phyloP scores from a whole-genome alignment of 257 asterid genomes.

The Nicotiana benthamiana region DNA sequence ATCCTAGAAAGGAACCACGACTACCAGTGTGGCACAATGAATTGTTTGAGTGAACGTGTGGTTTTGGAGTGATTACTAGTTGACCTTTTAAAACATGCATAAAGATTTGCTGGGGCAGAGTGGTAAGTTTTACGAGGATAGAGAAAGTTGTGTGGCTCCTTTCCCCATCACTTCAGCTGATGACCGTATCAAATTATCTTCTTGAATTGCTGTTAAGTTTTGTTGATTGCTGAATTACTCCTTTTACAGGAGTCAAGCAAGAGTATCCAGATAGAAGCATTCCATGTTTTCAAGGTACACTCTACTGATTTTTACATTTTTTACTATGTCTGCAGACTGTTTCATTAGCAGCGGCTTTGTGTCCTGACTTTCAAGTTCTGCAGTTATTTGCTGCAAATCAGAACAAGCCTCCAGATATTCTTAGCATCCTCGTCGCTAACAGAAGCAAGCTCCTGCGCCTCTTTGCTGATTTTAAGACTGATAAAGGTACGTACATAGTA shows the following conservation, averaged over 20 bases:
- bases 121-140: neutral
- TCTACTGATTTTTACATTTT: neutral
- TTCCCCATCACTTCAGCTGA: neutral
- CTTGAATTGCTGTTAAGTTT: neutral
- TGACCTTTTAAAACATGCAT: neutral
- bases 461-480: conserved; percentile 72
- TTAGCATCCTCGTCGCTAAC: conserved; percentile 59
- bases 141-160: neutral
- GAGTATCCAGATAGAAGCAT: conserved; percentile 87
- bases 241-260: conserved; percentile 79
- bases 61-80: neutral
- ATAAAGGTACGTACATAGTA: conserved; percentile 40
- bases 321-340: neutral
- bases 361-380: conserved; percentile 11
- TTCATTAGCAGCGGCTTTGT: neutral
- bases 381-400: conserved; percentile 89
- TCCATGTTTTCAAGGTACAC: conserved; percentile 85
- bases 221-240: conserved; percentile 4
- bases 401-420: conserved; percentile 78
- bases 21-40: neutral
- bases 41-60: neutral
- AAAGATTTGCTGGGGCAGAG: neutral
- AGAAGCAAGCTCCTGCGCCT: conserved; percentile 85
- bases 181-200: neutral
- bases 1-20: neutral